A percentile compares a stretch with the other conserved stretches of the same genome.
Evolutionary conservation across 2,329 filamentous ascomycete genomes (phyloP).

Genomic region (Ascochyta pisi): DNA sequence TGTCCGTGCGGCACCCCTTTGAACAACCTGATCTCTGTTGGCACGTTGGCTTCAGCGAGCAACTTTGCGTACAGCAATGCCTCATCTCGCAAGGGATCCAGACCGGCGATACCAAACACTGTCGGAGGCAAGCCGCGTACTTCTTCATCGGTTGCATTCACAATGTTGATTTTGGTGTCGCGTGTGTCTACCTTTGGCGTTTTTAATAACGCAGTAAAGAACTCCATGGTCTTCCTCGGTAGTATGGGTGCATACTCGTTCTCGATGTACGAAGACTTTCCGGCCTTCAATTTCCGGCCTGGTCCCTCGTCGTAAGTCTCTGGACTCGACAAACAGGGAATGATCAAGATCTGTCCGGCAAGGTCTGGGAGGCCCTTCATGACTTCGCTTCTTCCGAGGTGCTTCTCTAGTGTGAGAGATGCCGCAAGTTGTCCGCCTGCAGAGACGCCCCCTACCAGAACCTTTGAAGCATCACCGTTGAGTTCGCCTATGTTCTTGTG

Average conservation of each 20-base stretch:
- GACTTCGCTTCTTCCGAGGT: constrained; percentile 49
- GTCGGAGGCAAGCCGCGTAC: constrained; percentile 56
- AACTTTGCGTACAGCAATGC: constrained; percentile 56
- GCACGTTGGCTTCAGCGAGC: constrained; percentile 55
- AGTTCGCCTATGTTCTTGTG: constrained; percentile 53
- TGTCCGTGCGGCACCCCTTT: constrained; percentile 63
- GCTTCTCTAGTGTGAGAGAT: constrained; percentile 54
- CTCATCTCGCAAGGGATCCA: constrained; percentile 60
- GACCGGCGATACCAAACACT: constrained; percentile 58
- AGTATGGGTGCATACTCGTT: constrained; percentile 58
- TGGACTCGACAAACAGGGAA: constrained; percentile 48
- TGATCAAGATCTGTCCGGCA: constrained; percentile 56
- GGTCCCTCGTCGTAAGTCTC: constrained; percentile 49
- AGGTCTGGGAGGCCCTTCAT: constrained; percentile 43
- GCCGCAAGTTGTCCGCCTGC: constrained; percentile 60
- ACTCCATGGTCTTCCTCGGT: constrained; percentile 48
- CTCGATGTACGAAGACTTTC: constrained; percentile 51
- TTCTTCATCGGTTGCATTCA: constrained; percentile 41
- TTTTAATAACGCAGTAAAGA: constrained; percentile 40
- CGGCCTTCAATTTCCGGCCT: constrained; percentile 45
- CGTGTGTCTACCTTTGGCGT: constrained; percentile 30
- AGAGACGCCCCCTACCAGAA: constrained; percentile 59
- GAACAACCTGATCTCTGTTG: constrained; percentile 58
- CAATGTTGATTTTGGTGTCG: constrained; percentile 43
- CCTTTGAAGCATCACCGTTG: constrained; percentile 51